phyloP scores from a whole-genome alignment of 2,329 filamentous ascomycete genomes.

The Pseudogymnoascus verrucosus region DNA sequence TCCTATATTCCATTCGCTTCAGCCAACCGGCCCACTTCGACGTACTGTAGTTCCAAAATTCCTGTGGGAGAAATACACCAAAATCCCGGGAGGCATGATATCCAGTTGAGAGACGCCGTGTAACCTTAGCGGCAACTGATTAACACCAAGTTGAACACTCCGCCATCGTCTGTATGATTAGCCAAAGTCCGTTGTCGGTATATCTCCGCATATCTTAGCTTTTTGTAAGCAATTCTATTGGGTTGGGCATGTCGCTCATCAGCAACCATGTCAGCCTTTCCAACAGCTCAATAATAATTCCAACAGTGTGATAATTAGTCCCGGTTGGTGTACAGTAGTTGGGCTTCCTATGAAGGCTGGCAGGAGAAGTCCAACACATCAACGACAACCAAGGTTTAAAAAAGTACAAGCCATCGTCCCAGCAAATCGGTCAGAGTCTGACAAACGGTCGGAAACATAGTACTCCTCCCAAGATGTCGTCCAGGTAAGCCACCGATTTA shows the following conservation, averaged over 20 bases:
- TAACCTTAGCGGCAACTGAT: not conserved
- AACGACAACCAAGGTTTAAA: not conserved
- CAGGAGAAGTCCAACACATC: not conserved
- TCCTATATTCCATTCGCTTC: conserved; percentile 7
- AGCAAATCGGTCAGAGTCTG: not conserved
- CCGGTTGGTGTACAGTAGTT: conserved; percentile 4
- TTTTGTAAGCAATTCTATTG: conserved; percentile 6
- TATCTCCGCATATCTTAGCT: not conserved
- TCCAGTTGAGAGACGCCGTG: conserved; percentile 1
- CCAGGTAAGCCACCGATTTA: not conserved
- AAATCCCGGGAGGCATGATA: not conserved
- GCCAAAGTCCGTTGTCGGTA: conserved; percentile 6
- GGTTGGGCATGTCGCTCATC: not conserved
- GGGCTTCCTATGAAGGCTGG: not conserved
- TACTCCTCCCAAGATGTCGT: not conserved
- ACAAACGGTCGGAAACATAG: not conserved
- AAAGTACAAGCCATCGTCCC: not conserved
- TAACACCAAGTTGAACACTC: conserved; percentile 1
- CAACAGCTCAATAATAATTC: not conserved
- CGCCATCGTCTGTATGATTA: not conserved
- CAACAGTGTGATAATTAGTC: conserved; percentile 5
- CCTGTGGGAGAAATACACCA: not conserved
- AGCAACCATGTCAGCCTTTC: not conserved
- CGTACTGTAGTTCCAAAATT: conserved; percentile 4
- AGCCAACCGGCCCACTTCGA: not conserved